Conservation (phyloP, 2,329 filamentous ascomycete species). For the Ceratocystiopsis minuta region DNA sequence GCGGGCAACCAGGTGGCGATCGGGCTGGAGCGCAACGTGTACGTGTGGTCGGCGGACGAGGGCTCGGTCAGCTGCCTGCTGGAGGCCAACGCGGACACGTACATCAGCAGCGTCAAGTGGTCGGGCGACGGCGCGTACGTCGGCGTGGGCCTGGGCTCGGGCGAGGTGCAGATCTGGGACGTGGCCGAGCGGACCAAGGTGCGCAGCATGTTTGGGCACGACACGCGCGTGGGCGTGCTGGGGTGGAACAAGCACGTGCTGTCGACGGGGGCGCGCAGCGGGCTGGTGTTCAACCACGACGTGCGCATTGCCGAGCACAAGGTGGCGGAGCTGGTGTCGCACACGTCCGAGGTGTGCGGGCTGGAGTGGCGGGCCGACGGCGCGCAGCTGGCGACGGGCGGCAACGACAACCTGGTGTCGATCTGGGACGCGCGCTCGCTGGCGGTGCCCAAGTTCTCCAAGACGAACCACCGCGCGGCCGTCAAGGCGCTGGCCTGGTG, state of each 20-base stretch:
- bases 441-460: constrained; percentile 91
- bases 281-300: constrained; percentile 95
- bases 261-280: constrained; percentile 84
- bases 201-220: constrained; percentile 95
- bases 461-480: constrained; percentile 97
- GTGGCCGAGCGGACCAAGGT: constrained; percentile 89
- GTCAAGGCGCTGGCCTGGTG: constrained; percentile 98
- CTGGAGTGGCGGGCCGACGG: constrained; percentile 96
- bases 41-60: constrained; percentile 94
- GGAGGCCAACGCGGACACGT: constrained; percentile 78
- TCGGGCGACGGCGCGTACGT: constrained; percentile 94
- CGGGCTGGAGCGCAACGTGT: constrained; percentile 89
- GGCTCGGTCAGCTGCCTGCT: constrained; percentile 77
- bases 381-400: constrained; percentile 88
- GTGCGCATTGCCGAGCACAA: constrained; percentile 97
- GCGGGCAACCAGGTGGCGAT: constrained; percentile 96
- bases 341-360: constrained; percentile 94
- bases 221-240: constrained; percentile 93
- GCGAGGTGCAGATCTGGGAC: constrained; percentile 98
- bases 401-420: constrained; percentile 96
- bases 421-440: constrained; percentile 97
- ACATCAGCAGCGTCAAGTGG: constrained; percentile 98
- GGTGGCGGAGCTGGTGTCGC: constrained; percentile 86
- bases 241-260: constrained; percentile 98
- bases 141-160: constrained; percentile 80